Conservation (phyloP, 2,329 filamentous ascomycete genomes). For the Aureobasidium sp. region DNA sequence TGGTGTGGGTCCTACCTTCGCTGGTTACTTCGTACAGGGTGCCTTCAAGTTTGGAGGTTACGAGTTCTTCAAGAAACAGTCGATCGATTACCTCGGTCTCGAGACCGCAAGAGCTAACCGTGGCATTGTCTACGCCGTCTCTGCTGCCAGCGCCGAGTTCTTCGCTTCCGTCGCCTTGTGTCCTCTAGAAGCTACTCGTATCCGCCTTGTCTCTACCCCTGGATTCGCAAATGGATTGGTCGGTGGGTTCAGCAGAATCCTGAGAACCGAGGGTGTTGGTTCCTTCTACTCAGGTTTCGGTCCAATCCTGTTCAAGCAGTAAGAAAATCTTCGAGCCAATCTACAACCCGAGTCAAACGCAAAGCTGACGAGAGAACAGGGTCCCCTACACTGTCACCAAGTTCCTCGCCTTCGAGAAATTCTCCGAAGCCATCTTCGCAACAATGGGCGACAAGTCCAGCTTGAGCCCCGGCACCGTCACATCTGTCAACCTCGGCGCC, state of each 20-base stretch:
- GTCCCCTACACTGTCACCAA: slow-evolving; percentile 92
- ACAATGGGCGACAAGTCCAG: slow-evolving; percentile 57
- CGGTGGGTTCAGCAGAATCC: slow-evolving; percentile 72
- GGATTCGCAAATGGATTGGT: slow-evolving; percentile 74
- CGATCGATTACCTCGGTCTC: slow-evolving; percentile 68
- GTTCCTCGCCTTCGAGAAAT: slow-evolving; percentile 90
- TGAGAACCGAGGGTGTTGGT: slow-evolving; percentile 70
- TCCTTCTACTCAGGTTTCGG: slow-evolving; percentile 91
- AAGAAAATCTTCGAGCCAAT: slow-evolving; percentile 16
- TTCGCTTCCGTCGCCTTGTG: slow-evolving; percentile 74
- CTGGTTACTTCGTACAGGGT: slow-evolving; percentile 90
- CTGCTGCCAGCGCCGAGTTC: slow-evolving; percentile 53
- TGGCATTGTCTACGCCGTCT: slow-evolving; percentile 68
- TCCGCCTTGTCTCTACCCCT: slow-evolving; percentile 82
- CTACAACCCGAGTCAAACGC: accelerated
- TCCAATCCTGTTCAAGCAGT: slow-evolving; percentile 76
- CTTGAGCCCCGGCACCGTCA: slow-evolving; percentile 61
- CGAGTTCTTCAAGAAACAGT: slow-evolving; percentile 93
- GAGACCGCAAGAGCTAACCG: slow-evolving; percentile 70
- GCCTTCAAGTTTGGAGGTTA: slow-evolving; percentile 92
- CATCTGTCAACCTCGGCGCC: slow-evolving; percentile 72
- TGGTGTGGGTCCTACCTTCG: slow-evolving; percentile 73
- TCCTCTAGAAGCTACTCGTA: slow-evolving; percentile 87
- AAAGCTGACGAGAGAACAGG: slow-evolving; percentile 34
- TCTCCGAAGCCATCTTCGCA: slow-evolving; percentile 63